phyloP scores from a whole-genome alignment of 2,329 filamentous ascomycete species.

The Onygenales sp. region DNA sequence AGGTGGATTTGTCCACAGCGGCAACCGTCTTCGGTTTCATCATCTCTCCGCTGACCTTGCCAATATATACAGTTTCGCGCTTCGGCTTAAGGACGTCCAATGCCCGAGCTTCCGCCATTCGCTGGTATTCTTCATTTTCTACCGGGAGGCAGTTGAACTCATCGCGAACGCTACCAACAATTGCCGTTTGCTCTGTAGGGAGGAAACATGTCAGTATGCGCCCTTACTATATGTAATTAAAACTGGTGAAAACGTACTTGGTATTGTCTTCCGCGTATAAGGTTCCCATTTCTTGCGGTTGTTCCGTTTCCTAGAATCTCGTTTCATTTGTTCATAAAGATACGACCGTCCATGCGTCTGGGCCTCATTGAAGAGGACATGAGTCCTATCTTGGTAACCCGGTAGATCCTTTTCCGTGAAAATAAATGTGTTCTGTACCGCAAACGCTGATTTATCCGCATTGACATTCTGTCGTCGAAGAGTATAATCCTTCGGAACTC shows the following conservation, averaged over 20 bases:
- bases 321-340: slow-evolving; percentile 37
- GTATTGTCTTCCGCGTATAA: slow-evolving; percentile 52
- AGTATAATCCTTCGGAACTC: slow-evolving; percentile 81
- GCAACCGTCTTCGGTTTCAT: slow-evolving; percentile 51
- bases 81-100: slow-evolving; percentile 53
- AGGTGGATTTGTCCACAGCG: slow-evolving; percentile 31
- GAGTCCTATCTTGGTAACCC: slow-evolving; percentile 50
- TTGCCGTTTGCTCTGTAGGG: slow-evolving; percentile 62
- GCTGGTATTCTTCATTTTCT: slow-evolving; percentile 59
- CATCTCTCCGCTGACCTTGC: slow-evolving; percentile 37
- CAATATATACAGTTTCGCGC: slow-evolving; percentile 44
- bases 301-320: slow-evolving; percentile 34
- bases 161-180: slow-evolving; percentile 63
- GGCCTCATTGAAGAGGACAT: slow-evolving; percentile 33
- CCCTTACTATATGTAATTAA: background rate
- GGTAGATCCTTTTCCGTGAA: slow-evolving; percentile 92
- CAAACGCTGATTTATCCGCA: slow-evolving; percentile 27
- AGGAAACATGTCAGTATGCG: slow-evolving; percentile 6
- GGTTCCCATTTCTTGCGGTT: slow-evolving; percentile 49
- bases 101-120: slow-evolving; percentile 50
- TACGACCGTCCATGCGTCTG: slow-evolving; percentile 28
- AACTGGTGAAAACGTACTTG: slow-evolving; percentile 46
- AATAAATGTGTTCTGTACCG: slow-evolving; percentile 73
- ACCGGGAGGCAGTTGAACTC: slow-evolving; percentile 68
- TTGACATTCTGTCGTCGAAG: slow-evolving; percentile 58